These are phyloP conservation scores for Penicillium nucicola DNA, from an alignment of 495 filamentous ascomycete genomes.

Conservation along the genomic window DNA sequence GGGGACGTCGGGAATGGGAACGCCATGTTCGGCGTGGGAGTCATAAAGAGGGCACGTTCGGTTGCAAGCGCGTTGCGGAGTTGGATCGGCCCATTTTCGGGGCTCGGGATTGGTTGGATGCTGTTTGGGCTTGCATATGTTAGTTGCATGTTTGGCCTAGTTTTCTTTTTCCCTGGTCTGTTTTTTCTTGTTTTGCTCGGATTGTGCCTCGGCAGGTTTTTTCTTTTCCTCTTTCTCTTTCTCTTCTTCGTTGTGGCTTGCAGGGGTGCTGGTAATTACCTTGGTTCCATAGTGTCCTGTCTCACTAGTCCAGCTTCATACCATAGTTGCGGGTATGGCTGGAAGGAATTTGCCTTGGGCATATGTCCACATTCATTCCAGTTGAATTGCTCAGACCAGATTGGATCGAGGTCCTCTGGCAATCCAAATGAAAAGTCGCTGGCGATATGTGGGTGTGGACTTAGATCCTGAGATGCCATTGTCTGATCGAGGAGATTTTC, in stretches of 20 bases:
- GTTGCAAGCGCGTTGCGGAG: constrained; percentile 22
- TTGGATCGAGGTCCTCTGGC: not conserved
- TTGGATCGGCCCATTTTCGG: constrained; percentile 7
- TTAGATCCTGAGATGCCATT: not conserved
- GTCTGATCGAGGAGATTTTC: not conserved
- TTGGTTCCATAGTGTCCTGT: not conserved
- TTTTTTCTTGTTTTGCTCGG: not conserved
- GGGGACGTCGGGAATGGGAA: constrained; percentile 17
- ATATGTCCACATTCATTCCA: not conserved
- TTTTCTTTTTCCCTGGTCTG: not conserved
- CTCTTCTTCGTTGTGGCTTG: not conserved
- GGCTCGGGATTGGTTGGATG: not conserved
- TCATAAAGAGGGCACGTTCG: constrained; percentile 38
- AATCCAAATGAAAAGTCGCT: not conserved
- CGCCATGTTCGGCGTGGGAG: constrained; percentile 5
- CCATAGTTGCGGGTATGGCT: constrained; percentile 12
- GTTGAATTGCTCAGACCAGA: not conserved
- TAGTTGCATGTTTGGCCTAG: not conserved
- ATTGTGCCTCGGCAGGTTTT: too few relatives aligned
- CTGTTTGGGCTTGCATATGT: not conserved
- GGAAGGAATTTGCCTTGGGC: not conserved
- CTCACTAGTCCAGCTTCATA: constrained; percentile 12
- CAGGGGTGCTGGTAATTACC: not conserved
- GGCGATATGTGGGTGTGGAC: not conserved
- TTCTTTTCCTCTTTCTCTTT: not conserved